A percentile compares a stretch with the other conserved stretches of the same genome.
phyloP scores from a whole-genome alignment of 139 green algal genomes.

The Volvox reticuliferus region DNA sequence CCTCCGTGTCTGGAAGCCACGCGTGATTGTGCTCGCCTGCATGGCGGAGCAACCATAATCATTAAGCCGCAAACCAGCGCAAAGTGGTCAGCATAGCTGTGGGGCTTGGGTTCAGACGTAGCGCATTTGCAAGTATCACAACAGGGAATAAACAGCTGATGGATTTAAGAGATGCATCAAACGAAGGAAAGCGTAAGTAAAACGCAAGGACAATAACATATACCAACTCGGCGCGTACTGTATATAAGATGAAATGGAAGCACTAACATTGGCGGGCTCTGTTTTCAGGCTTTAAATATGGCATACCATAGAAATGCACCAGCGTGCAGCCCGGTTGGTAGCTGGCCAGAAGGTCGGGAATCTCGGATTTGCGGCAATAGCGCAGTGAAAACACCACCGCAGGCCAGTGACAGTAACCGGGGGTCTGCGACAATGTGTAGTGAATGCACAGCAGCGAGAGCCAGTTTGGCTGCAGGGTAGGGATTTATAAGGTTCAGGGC shows the following conservation, averaged over 20 bases:
- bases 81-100: no score
- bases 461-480: no score
- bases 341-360: conserved; percentile 21
- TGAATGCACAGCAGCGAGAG: not conserved
- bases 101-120: no score
- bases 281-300: not conserved
- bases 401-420: conserved; percentile 25
- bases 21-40: conserved; percentile 42
- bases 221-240: no score
- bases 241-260: not conserved
- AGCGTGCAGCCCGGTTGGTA: conserved; percentile 17
- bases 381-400: not conserved
- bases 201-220: no score
- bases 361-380: conserved; percentile 14
- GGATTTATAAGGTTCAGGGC: no score
- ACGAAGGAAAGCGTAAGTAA: no score
- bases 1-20: conserved; percentile 10
- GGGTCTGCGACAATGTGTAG: no score
- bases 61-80: not conserved
- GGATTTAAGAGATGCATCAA: not conserved
- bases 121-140: not conserved
- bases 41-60: not conserved
- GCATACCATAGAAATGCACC: conserved; percentile 43
- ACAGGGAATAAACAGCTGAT: not conserved
- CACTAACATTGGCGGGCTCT: not conserved